Evolutionary conservation across 345 rosid genomes (phyloP), one percentile per base, ranked within the genome.

Genomic region (Reutealis trisperma): DNA sequence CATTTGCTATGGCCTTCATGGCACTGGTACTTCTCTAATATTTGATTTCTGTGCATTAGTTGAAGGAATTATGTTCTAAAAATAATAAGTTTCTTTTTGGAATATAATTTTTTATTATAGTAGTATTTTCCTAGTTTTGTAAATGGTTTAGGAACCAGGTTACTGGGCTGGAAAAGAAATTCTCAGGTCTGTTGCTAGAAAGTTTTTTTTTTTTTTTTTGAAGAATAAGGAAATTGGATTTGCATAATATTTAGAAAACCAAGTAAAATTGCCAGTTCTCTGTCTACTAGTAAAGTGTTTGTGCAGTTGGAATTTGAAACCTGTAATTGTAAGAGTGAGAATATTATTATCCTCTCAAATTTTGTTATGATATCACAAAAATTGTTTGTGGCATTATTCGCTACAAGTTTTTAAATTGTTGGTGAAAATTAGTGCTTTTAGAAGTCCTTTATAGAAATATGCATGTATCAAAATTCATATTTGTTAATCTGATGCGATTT

Each of bases 1-100:
- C 78, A 79, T 88, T 80, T 96, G 99, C 85, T 93, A 90, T 69
- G 99, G 98, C 47, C 96, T 93, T 80, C 93, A 90, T 34, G 98
- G 97, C 84, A 84, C 92, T 74, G 97, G 98, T 95, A 80, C 34
- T 22, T 16, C 71, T 9, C 1, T 14, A 8, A 15, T 6, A 54
- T 18, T 54, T 0, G 59, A 18, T 54, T 61, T 61, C 24, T 22
- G 21, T 7, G 62, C 25, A 58, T 8, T 22, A 58, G 62, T 58
- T n/a, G 49, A 21, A 41, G 6, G 10, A 11, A 37, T 65, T 18
- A 18, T 10, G 52, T 5, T 41, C n/a, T 21, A 11, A 44, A 37
- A 15, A 19, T 8, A 65, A 65, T 58, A 58, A n/a, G 2, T n/a
- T 22, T 58, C 0, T 66, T 66, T 41, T 19, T 24, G 47, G 24